Base-by-base conservation (phyloP, 2,329 filamentous ascomycete genomes). In the Pseudogymnoascus sp. region DNA sequence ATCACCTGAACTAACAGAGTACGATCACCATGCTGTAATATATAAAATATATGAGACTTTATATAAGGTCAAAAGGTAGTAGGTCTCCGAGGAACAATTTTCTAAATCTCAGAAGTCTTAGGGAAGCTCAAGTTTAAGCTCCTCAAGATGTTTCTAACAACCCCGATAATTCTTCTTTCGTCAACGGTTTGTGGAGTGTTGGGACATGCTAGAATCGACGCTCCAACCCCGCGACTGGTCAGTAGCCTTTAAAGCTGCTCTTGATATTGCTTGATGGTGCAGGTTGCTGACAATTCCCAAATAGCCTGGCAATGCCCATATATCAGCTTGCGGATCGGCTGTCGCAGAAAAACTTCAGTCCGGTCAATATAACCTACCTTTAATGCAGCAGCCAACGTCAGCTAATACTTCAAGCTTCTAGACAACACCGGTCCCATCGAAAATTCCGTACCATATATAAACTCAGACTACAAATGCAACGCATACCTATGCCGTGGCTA, bases 401-500 rank as follows among this genome's bases (percentile, higher is more conserved):
- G 7, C 45, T 55, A 18, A 55, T n/a, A 33, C 7, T 11, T 49
- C 7, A 31, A 18, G 3, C 8, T 33, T n/a, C 45, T 33, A 55
- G 45, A 55, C 18, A 55, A 55, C n/a, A 55, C 45, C 25, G 45
- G 45, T 1, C 45, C 45, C 1, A 55, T 55, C 45, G 45, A 55
- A 55, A 55, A 55, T 23, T 55, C 45, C 12, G 6, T 55, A 8
- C 25, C 25, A 55, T 7, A n/a, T 3, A 55, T 55, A 33, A n/a
- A 33, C 33, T 16, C 25, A 31, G 25, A 52, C 45, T 31, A 31
- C 25, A 31, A 52, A 9, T 75, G 77, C 72, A 74, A 79, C 64
- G 68, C 80, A 40, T 76, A 75, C 66, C 76, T 81, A 61, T 82
- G 80, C 76, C 77, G 77, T 64, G 79, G 79, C 5, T 76, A 77